These are phyloP conservation scores for Neofusicoccum umdonicola DNA, from an alignment of 2,329 filamentous ascomycete species.

Conservation along the genomic window DNA sequence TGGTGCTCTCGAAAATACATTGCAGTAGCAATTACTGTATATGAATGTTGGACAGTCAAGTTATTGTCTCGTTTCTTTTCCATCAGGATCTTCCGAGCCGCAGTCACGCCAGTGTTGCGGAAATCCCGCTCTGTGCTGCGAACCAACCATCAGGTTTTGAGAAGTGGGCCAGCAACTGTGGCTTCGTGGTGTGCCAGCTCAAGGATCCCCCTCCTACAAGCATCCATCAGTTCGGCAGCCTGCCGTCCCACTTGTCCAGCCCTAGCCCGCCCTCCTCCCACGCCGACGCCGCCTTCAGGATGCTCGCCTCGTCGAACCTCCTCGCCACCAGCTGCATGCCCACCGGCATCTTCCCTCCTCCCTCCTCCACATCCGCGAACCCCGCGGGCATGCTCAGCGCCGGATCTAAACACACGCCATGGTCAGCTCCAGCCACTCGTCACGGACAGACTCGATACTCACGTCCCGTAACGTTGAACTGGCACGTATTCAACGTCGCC, in stretches of 20 bases:
- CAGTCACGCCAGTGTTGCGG: no score
- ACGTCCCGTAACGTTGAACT: conserved; percentile 52
- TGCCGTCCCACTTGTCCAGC: conserved; percentile 25
- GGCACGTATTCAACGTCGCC: conserved; percentile 43
- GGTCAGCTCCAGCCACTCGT: no score
- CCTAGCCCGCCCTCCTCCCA: conserved; percentile 34
- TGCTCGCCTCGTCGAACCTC: conserved; percentile 33
- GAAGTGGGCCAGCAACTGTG: no score
- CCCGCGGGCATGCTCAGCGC: conserved; percentile 49
- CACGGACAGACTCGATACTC: neutral
- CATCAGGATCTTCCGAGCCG: no score
- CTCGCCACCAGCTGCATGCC: conserved; percentile 39
- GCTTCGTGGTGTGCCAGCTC: no score
- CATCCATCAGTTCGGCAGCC: neutral
- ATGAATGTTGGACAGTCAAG: no score
- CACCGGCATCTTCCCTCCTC: conserved; percentile 30
- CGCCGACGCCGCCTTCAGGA: conserved; percentile 34
- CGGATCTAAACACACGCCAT: conserved; percentile 32
- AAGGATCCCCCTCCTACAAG: no score
- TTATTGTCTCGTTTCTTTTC: no score
- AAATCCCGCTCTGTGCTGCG: no score
- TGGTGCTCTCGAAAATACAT: neutral
- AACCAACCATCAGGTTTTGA: no score
- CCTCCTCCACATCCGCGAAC: conserved; percentile 24
- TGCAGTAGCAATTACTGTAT: neutral